Evolutionary conservation across 2,329 filamentous ascomycete species (phyloP), one percentile per base, ranked within the genome.

Genomic region (Xylaria sp.): DNA sequence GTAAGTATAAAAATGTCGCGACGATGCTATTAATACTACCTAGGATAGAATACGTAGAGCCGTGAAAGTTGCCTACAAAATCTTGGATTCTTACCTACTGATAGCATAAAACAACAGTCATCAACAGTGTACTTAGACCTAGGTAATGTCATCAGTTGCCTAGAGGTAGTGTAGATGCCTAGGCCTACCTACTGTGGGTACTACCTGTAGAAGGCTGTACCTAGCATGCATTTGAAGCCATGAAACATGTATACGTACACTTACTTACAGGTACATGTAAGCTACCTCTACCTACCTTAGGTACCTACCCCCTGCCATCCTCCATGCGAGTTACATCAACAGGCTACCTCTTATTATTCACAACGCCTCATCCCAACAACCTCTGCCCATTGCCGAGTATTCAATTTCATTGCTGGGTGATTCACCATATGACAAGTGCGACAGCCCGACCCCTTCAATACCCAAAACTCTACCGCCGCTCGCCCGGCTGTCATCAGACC

Each of bases 291-390:
- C 6, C 7, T 48, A 46, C 45, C 9, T 43, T 65, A 56, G 28
- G 30, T 59, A 53, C 28, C n/a, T 13, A 10, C 20, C 13, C n/a
- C n/a, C 6, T 43, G 41, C 18, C 28, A 59, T 59, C 25, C 39
- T 18, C 41, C 57, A 36, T 43, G 12, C n/a, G 15, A 25, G 41
- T 60, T 68, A 50, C 66, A 65, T 68, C 66, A 65, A 59, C 46
- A 68, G 66, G 63, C 63, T 68, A 34, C 63, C 61, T 64, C 39
- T 53, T 58, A 43, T 12, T 59, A 3, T 60, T 55, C 41, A 48
- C 58, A 32, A 65, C 63, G 53, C 58, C 66, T 61, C 59, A 55
- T 67, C 48, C 65, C 39, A 53, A 41, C 39, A 25, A 36, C 20
- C 9, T 41, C 25, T 46, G 46, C 10, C 39, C 9, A 46, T 30